A percentile compares a stretch with the other conserved stretches of the same genome.
Conservation (phyloP, 129 eudicot species). For the Oenanthe sinensis region DNA sequence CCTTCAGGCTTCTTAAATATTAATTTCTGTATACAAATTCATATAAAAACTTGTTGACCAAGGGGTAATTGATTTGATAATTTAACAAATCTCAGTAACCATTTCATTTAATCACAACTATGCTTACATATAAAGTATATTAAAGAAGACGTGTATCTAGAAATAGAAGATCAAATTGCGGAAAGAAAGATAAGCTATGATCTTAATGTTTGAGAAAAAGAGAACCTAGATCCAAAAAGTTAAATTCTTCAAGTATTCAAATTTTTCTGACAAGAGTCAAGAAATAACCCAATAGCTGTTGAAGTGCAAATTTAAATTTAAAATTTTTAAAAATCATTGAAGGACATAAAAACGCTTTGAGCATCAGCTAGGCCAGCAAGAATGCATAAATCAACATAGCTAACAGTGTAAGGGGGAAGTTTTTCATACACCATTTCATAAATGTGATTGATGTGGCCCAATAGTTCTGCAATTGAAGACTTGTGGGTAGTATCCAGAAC, state of each 20-base stretch:
- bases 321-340: background rate
- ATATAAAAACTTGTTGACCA: background rate
- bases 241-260: background rate
- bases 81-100: background rate
- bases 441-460: background rate
- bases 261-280: background rate
- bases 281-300: background rate
- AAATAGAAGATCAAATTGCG: background rate
- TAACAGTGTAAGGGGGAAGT: background rate
- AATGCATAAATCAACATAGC: background rate
- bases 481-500: background rate
- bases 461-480: background rate
- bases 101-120: background rate
- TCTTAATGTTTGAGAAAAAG: background rate
- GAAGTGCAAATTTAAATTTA: background rate
- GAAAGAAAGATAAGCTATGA: background rate
- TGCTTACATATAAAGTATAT: background rate
- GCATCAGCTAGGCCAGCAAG: background rate
- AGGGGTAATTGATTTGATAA: background rate
- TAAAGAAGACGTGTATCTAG: background rate
- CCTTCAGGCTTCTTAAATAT: slow-evolving; percentile 73
- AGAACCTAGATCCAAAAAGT: background rate
- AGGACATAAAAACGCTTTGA: background rate
- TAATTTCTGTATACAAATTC: slow-evolving; percentile 45
- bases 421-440: background rate